Evolutionary conservation across 495 filamentous ascomycete species (phyloP).

Genomic region (Lasiosphaeria miniovina): DNA sequence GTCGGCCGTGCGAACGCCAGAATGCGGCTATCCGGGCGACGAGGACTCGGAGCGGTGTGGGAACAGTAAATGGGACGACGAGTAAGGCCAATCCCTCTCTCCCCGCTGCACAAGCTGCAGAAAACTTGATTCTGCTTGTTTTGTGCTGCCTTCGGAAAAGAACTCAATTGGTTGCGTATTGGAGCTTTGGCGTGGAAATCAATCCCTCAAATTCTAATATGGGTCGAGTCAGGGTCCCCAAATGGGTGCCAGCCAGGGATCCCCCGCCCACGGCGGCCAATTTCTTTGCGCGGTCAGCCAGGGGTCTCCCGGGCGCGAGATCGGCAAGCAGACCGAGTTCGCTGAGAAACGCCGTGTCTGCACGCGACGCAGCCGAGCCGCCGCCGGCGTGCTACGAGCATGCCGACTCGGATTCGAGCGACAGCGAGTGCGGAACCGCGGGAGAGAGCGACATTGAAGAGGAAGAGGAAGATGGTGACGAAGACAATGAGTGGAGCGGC

Average conservation of each 20-base stretch:
- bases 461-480: conserved; percentile 13
- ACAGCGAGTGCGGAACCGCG: conserved; percentile 16
- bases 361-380: conserved; percentile 6
- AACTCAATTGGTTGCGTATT: no score
- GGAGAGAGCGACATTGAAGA: conserved; percentile 11
- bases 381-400: not conserved
- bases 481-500: conserved; percentile 28
- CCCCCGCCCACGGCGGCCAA: conserved; percentile 15
- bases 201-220: no score
- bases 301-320: conserved; percentile 3
- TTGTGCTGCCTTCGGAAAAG: no score
- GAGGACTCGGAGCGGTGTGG: conserved; percentile 18
- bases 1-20: conserved; percentile 17
- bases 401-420: conserved; percentile 18
- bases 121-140: not conserved
- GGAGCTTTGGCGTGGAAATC: no score
- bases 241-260: conserved; percentile 6
- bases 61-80: conserved; percentile 15
- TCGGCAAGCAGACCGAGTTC: conserved; percentile 19
- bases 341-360: conserved; percentile 17
- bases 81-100: conserved; percentile 12
- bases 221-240: not conserved
- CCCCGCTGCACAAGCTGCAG: no score
- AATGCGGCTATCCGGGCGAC: conserved; percentile 18
- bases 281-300: conserved; percentile 10